Evolutionary conservation across 164 flowering plant species (phyloP).

Genomic region (Protea cynaroides): DNA sequence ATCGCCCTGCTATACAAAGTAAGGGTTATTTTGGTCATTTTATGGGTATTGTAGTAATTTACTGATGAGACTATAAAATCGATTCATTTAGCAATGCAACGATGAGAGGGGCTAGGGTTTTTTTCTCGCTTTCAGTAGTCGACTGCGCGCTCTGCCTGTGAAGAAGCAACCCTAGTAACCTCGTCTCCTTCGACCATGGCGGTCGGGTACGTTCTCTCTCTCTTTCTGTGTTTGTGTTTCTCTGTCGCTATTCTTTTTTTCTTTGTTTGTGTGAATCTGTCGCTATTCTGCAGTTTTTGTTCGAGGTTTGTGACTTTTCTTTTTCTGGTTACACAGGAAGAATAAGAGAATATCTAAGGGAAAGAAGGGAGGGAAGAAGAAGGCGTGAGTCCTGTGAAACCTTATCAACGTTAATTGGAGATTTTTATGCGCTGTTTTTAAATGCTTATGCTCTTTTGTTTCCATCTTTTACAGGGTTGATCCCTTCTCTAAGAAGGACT

Average conservation of each 20-base stretch:
- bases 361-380: constrained; percentile 37
- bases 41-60: neutral
- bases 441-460: neutral
- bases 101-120: neutral
- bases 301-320: neutral
- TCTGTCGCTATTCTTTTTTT: neutral
- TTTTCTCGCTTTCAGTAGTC: neutral
- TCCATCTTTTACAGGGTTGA: constrained; percentile 15
- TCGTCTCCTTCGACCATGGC: constrained; percentile 14
- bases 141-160: neutral
- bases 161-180: neutral
- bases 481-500: constrained; percentile 30
- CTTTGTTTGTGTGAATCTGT: no score
- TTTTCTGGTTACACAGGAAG: constrained; percentile 21
- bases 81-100: neutral
- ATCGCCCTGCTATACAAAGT: no score
- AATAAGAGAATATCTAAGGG: constrained; percentile 37
- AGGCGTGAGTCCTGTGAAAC: constrained; percentile 15
- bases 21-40: neutral
- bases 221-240: no score
- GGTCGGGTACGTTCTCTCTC: constrained; percentile 12
- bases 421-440: constrained; percentile 3
- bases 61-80: neutral
- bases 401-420: neutral
- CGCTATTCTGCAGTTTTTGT: neutral